Evolutionary conservation across 805 yeast species (phyloP).

Genomic region (Saccharomycopsis sp.): DNA sequence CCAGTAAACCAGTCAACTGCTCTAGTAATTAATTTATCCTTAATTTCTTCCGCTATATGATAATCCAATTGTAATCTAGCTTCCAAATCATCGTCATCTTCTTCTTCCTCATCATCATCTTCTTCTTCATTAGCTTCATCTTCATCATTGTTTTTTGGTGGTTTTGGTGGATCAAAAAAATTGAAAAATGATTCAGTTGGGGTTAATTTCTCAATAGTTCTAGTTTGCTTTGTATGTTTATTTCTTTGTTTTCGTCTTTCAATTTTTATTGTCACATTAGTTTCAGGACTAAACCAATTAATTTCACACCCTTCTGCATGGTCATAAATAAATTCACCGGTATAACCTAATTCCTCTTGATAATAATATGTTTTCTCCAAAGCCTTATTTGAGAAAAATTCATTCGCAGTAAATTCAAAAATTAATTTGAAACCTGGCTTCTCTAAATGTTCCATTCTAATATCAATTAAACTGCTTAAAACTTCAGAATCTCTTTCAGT

Average conservation of each 20-base stretch:
- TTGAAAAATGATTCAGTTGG: constrained; percentile 95
- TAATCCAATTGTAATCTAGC: constrained; percentile 85
- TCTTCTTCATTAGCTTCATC: constrained; percentile 56
- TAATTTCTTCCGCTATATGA: constrained; percentile 91
- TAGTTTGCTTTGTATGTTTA: constrained; percentile 90
- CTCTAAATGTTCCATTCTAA: constrained; percentile 71
- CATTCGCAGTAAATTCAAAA: constrained; percentile 73
- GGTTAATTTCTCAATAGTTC: constrained; percentile 89
- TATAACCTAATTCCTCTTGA: constrained; percentile 87
- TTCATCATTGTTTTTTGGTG: constrained; percentile 48
- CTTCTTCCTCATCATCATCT: constrained; percentile 58
- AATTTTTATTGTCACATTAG: constrained; percentile 75
- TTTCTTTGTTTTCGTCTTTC: constrained; percentile 97
- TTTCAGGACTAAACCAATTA: constrained; percentile 74
- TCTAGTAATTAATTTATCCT: constrained; percentile 91
- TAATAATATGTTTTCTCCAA: constrained; percentile 86
- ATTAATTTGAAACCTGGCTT: constrained; percentile 84
- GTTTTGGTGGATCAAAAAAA: constrained; percentile 89
- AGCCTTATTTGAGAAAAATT: constrained; percentile 63
- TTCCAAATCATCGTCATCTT: constrained; percentile 69
- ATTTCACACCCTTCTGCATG: constrained; percentile 90
- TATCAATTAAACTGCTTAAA: constrained; percentile 56
- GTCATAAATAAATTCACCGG: constrained; percentile 95
- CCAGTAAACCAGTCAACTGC: constrained; percentile 99
- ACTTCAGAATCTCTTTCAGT: constrained; percentile 88